These are phyloP conservation scores for Rehmannia glutinosa DNA, from an alignment of 257 asterid genomes.

Conservation along the genomic window DNA sequence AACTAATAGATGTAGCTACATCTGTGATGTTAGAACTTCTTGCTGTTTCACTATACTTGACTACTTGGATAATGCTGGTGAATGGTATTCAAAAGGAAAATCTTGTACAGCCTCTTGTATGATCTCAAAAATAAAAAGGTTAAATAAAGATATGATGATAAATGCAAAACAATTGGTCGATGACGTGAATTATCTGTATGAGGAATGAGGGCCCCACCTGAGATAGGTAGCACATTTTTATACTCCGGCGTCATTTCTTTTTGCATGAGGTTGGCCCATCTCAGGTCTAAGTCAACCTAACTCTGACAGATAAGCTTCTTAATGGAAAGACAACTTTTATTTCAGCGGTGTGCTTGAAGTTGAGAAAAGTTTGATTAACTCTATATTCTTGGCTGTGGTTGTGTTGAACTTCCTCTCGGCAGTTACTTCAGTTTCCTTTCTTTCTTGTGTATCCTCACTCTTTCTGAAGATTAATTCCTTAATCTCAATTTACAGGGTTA, in stretches of 20 bases:
- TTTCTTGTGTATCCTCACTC: no score
- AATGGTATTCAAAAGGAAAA: neutral
- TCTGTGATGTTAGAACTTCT: neutral
- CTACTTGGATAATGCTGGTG: neutral
- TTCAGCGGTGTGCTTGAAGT: neutral
- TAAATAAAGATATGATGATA: neutral
- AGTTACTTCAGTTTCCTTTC: neutral
- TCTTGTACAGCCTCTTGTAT: neutral
- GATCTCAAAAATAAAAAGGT: neutral
- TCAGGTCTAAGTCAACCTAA: neutral
- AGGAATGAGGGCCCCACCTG: neutral
- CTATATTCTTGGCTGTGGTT: neutral
- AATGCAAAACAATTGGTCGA: neutral
- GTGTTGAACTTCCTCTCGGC: neutral
- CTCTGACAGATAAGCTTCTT: neutral
- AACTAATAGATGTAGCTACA: neutral
- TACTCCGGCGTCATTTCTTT: no score
- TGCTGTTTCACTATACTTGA: neutral
- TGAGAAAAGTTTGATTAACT: neutral
- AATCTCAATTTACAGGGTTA: slow-evolving; percentile 50
- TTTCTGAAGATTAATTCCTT: slow-evolving; percentile 1
- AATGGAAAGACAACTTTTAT: neutral
- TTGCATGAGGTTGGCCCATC: neutral
- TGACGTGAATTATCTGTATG: neutral
- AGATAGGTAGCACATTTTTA: neutral